Evolutionary conservation across 169 alveolate species (phyloP).

Genomic region (Eimeria sp.): DNA sequence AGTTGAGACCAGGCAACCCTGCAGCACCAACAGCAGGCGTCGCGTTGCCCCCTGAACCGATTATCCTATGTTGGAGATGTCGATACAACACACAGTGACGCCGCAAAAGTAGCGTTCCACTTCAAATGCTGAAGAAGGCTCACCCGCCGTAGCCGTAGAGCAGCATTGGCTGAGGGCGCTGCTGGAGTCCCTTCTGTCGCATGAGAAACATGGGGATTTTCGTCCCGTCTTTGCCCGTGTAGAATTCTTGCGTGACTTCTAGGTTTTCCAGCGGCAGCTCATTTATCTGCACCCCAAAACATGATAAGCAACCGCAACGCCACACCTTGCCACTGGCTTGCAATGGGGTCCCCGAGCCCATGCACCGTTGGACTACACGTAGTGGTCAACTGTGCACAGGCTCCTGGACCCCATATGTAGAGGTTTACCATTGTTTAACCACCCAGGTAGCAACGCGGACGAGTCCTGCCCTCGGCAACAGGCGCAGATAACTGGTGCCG

Average conservation of each 20-base stretch:
- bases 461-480: neutral
- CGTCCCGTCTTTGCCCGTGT: constrained; percentile 68
- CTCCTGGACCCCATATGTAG: neutral
- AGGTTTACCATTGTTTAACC: neutral
- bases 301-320: neutral
- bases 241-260: constrained; percentile 69
- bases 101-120: neutral
- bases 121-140: neutral
- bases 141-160: constrained; percentile 82
- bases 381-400: neutral
- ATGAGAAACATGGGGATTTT: constrained; percentile 75
- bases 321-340: neutral
- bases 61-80: neutral
- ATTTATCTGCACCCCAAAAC: neutral
- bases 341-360: neutral
- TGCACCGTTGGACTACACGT: too few species aligned
- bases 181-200: constrained; percentile 21
- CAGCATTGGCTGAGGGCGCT: constrained; percentile 65
- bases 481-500: neutral
- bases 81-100: neutral
- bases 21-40: neutral
- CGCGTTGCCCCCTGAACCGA: neutral
- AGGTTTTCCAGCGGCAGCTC: constrained; percentile 37
- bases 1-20: neutral
- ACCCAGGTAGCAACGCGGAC: neutral